Base-by-base conservation (phyloP, 169 alveolate species). In the Perkinsus olseni region DNA sequence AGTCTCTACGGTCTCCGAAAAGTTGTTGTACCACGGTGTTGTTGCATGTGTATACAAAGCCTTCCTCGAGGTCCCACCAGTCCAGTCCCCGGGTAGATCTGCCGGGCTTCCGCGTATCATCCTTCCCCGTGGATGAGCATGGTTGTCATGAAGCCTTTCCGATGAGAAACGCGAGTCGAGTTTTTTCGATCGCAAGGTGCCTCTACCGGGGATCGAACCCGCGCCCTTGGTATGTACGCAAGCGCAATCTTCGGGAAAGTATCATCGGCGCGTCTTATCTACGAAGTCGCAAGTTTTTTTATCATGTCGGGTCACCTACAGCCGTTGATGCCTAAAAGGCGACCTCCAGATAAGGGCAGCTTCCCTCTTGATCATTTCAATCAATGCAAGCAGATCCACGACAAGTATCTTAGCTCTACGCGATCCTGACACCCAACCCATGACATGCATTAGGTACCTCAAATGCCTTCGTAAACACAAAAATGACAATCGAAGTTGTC, bases 311-410 rank as follows among this genome's bases (percentile, higher is more conserved):
- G 82, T 28, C 82, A 62, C 31, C 82, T 62, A 28, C 82, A 62
- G 17, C 82, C 82, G 28, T 62, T 62, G 82, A 62, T 62, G 82
- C 82, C 82, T 24, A 62, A 62, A 62, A 62, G 82, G 31, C 13
- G 82, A 24, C 82, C 82, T 21, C 82, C 82, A 1, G 82, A 62
- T 24, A 62, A 62, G 31, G 82, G 82, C 82, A 62, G 82, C 31
- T 62, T 62, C 34, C 82, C 82, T 6, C 82, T 62, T 28, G 82
- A 62, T 24, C 82, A 62, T 28, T 62, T 62, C 34, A 62, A 62
- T 28, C 82, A 62, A 62, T 62, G 82, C 82, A 62, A 62, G 82
- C 82, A 62, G 82, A 62, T 62, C 82, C 82, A 62, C 82, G 82
- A 62, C 17, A 62, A 62, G 82, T 62, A 62, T 62, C 82, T 3